Conservation (phyloP, 2,329 filamentous ascomycete genomes). For the Parasarocladium wereldwijsianum region DNA sequence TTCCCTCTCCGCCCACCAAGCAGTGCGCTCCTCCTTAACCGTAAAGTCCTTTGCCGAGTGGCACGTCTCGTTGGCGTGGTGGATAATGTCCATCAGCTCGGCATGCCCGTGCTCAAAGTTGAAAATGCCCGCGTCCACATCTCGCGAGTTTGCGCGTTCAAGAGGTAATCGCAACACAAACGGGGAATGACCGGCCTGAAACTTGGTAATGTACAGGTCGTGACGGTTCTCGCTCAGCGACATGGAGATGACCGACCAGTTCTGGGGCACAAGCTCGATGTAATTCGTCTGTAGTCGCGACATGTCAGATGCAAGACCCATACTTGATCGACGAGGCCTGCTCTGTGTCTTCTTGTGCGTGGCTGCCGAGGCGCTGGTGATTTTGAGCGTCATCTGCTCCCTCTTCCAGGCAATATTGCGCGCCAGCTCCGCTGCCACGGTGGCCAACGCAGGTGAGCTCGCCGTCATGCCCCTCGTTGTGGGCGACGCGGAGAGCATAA, state of each 20-base stretch:
- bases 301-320: conserved; percentile 36
- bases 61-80: conserved; percentile 68
- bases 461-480: conserved; percentile 11
- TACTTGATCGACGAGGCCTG: conserved; percentile 25
- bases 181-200: conserved; percentile 59
- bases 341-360: conserved; percentile 8
- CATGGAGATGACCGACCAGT: conserved; percentile 78
- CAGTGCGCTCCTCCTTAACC: conserved; percentile 58
- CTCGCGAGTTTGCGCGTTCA: conserved; percentile 65
- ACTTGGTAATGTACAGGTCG: conserved; percentile 80
- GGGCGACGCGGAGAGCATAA: conserved; percentile 49
- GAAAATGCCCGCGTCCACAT: conserved; percentile 65
- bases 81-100: conserved; percentile 73
- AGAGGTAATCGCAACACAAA: conserved; percentile 82
- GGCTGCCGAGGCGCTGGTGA: conserved; percentile 13
- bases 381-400: conserved; percentile 43
- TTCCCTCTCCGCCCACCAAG: conserved; percentile 84
- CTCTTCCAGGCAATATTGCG: conserved; percentile 53
- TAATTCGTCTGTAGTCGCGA: conserved; percentile 63
- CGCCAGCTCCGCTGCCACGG: conserved; percentile 52
- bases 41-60: conserved; percentile 58
- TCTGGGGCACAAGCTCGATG: conserved; percentile 66
- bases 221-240: conserved; percentile 68
- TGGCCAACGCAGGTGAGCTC: conserved; percentile 27
- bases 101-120: conserved; percentile 65